Percentiles rank a stretch among this genome's conserved stretches.
phyloP scores from a whole-genome alignment of 768 basidiomycete genomes.

The Cystobasidium tubakii region DNA sequence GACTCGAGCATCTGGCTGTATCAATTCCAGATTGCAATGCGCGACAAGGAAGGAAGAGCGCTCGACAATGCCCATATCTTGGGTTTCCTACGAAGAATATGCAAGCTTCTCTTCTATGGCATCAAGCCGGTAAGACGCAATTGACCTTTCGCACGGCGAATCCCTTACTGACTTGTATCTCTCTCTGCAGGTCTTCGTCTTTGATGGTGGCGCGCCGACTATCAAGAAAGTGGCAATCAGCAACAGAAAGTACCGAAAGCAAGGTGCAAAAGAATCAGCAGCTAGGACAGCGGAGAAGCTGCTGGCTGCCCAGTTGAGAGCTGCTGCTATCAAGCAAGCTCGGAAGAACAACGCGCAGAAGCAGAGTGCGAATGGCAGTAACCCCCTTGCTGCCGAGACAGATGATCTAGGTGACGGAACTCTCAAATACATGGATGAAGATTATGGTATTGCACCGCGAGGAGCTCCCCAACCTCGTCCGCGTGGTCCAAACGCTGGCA shows the following conservation, averaged over 20 bases:
- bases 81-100: constrained; percentile 75
- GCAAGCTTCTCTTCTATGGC: constrained; percentile 91
- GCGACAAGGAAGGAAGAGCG: constrained; percentile 76
- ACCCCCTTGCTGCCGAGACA: constrained; percentile 53
- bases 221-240: constrained; percentile 77
- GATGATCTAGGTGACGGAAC: constrained; percentile 54
- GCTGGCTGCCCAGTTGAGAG: constrained; percentile 84
- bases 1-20: constrained; percentile 99
- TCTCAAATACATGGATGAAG: constrained; percentile 72
- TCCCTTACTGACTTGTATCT: not conserved
- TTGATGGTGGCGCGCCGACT: constrained; percentile 90
- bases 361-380: constrained; percentile 53
- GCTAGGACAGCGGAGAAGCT: constrained; percentile 81
- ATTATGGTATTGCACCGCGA: constrained; percentile 50
- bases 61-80: constrained; percentile 89
- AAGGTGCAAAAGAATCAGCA: constrained; percentile 78
- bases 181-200: constrained; percentile 66
- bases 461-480: constrained; percentile 54
- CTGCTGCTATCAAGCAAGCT: constrained; percentile 69
- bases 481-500: not conserved
- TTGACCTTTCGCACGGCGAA: not conserved
- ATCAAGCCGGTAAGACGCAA: constrained; percentile 66
- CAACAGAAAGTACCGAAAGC: constrained; percentile 83
- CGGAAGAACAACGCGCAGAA: constrained; percentile 51
- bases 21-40: constrained; percentile 98